Percentiles rank a stretch among this genome's conserved stretches.
Evolutionary conservation across 2,329 filamentous ascomycete genomes (phyloP).

Genomic region (Aciculosporium take): DNA sequence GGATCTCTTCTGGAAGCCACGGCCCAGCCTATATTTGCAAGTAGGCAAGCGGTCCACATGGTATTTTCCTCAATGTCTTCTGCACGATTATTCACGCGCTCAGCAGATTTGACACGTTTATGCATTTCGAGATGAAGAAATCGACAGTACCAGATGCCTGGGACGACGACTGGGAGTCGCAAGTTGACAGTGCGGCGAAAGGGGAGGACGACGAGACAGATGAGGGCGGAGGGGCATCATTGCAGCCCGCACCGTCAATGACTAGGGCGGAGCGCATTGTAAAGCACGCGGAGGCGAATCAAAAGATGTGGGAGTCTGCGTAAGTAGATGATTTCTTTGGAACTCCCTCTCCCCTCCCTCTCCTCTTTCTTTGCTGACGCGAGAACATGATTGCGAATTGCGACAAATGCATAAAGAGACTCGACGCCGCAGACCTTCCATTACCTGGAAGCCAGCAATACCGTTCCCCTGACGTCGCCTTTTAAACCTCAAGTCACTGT

Average conservation of each 20-base stretch:
- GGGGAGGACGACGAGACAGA: constrained; percentile 21
- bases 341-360: constrained; percentile 4
- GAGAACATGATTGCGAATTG: neutral
- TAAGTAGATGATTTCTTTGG: constrained; percentile 27
- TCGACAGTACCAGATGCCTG: constrained; percentile 57
- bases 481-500: constrained; percentile 78
- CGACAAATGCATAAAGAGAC: constrained; percentile 38
- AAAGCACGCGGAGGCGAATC: constrained; percentile 70
- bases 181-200: constrained; percentile 46
- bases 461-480: constrained; percentile 44
- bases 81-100: neutral
- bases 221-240: constrained; percentile 7
- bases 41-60: too few species aligned
- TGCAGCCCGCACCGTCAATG: constrained; percentile 23
- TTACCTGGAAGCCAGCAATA: constrained; percentile 53
- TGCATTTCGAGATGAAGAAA: constrained; percentile 28
- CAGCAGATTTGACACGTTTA: neutral
- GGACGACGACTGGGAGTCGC: constrained; percentile 79
- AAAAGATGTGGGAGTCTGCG: constrained; percentile 81
- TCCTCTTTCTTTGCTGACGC: constrained; percentile 3
- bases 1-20: too few species aligned
- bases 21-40: too few species aligned
- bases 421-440: constrained; percentile 53
- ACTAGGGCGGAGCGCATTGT: constrained; percentile 66
- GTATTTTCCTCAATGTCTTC: neutral